Evolutionary conservation across 495 filamentous ascomycete species (phyloP).

Genomic region (Trichoderma reesei): DNA sequence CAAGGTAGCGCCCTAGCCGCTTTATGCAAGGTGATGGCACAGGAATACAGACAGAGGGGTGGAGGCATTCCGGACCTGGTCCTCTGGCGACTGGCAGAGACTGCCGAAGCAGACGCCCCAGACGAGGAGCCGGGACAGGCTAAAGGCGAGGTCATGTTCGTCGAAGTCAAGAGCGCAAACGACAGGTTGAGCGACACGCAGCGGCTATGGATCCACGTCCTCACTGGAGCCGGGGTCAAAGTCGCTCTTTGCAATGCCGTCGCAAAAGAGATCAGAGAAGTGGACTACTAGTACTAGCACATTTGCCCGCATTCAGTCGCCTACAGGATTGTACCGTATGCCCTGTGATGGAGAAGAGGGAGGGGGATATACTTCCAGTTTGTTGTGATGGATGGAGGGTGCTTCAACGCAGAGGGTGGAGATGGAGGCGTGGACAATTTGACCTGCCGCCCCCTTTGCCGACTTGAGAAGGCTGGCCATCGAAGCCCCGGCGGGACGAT

Average conservation of each 20-base stretch:
- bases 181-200: constrained; percentile 95
- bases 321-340: neutral
- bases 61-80: constrained; percentile 90
- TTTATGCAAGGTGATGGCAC: constrained; percentile 86
- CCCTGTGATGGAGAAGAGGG: neutral
- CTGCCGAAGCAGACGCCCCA: constrained; percentile 19
- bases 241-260: constrained; percentile 87
- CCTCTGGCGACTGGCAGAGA: constrained; percentile 54
- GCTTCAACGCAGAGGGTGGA: neutral
- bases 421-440: neutral
- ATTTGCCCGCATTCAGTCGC: neutral
- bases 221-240: constrained; percentile 69
- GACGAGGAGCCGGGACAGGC: neutral
- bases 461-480: neutral
- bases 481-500: constrained; percentile 1
- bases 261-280: constrained; percentile 52
- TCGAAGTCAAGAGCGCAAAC: constrained; percentile 90
- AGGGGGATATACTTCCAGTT: neutral
- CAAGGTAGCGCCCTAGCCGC: constrained; percentile 66
- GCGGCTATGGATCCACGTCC: constrained; percentile 90
- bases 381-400: neutral
- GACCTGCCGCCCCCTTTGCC: neutral
- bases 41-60: constrained; percentile 81
- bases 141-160: constrained; percentile 62
- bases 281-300: constrained; percentile 20